Evolutionary conservation across 2,329 filamentous ascomycete species (phyloP).

Genomic region (Penicillium hordei): DNA sequence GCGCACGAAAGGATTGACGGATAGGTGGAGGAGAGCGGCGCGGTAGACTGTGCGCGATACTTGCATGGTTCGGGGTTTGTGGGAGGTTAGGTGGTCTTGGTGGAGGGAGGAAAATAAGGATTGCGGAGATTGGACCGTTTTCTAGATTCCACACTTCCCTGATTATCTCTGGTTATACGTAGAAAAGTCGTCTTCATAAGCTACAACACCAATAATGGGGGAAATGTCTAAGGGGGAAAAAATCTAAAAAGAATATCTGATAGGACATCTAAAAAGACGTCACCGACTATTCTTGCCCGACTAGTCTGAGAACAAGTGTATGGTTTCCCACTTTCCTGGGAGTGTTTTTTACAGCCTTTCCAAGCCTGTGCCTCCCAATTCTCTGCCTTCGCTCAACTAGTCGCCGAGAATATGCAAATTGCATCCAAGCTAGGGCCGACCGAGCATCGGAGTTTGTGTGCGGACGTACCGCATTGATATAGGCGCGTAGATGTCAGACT

Average conservation of each 20-base stretch:
- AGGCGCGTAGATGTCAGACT: not conserved
- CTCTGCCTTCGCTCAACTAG: too few relatives aligned
- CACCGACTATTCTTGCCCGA: not conserved
- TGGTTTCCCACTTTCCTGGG: too few relatives aligned
- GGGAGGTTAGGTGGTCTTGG: not conserved
- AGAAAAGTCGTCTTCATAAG: too few relatives aligned
- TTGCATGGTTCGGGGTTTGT: conserved; percentile 24
- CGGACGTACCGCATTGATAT: not conserved
- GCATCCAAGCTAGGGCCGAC: not conserved
- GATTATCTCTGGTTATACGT: too few relatives aligned
- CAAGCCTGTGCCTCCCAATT: not conserved
- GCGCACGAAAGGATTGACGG: conserved; percentile 23
- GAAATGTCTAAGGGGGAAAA: too few relatives aligned
- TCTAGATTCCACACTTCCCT: not conserved
- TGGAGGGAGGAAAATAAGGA: conserved; percentile 1
- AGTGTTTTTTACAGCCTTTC: not conserved
- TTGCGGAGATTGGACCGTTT: not conserved
- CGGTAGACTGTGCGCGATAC: conserved; percentile 30
- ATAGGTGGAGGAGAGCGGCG: conserved; percentile 30
- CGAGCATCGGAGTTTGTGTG: not conserved
- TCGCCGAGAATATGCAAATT: not conserved
- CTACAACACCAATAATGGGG: too few relatives aligned
- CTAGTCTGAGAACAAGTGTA: too few relatives aligned
- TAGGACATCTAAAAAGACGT: too few relatives aligned
- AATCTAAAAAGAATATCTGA: too few relatives aligned